Conservation (phyloP, 2,329 filamentous ascomycete genomes). For the Venturia aucupariae region DNA sequence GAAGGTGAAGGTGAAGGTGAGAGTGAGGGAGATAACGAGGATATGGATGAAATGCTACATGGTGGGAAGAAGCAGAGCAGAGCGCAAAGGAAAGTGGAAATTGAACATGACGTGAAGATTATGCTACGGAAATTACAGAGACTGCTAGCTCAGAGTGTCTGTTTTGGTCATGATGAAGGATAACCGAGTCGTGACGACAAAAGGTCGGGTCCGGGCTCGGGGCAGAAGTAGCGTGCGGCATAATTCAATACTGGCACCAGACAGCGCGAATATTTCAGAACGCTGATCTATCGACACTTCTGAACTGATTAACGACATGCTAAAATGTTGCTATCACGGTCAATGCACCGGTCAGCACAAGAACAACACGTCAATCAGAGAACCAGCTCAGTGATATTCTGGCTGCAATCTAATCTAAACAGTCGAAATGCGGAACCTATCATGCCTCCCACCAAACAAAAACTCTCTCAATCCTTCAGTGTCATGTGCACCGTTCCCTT, state of each 20-base stretch:
- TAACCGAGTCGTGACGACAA: neutral
- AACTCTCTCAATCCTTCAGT: neutral
- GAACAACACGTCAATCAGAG: neutral
- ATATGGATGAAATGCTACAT: neutral
- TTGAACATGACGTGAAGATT: neutral
- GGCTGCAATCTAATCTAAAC: neutral
- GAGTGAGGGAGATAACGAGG: too few relatives aligned
- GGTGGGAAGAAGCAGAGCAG: neutral
- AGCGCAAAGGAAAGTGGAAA: neutral
- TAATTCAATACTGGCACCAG: too few relatives aligned
- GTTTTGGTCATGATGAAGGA: neutral
- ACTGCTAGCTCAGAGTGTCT: neutral
- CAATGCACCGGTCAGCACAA: too few relatives aligned
- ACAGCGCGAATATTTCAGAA: too few relatives aligned
- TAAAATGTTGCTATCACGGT: too few relatives aligned
- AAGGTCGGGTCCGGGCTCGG: neutral
- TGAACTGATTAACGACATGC: too few relatives aligned
- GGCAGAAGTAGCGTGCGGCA: too few relatives aligned
- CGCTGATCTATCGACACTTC: too few relatives aligned
- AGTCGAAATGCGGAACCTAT: neutral
- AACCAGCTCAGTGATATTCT: neutral
- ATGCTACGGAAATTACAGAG: neutral
- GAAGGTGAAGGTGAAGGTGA: too few relatives aligned
- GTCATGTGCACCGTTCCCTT: neutral
- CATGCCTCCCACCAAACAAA: neutral